These are phyloP conservation scores for Celoporthe dispersa DNA, from an alignment of 2,329 filamentous ascomycete genomes.

Conservation along the genomic window DNA sequence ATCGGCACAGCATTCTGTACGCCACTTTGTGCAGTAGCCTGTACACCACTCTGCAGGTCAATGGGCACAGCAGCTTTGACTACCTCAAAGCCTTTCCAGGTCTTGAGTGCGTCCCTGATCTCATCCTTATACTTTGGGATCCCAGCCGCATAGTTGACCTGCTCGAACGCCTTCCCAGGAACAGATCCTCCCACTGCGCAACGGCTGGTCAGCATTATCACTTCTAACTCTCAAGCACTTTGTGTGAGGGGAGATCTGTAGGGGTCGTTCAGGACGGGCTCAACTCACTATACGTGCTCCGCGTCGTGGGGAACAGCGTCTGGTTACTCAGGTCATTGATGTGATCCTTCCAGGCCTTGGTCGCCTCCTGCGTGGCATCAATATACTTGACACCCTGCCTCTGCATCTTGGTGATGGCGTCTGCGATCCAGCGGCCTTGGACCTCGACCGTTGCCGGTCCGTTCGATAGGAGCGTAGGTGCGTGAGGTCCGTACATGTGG, in stretches of 20 bases:
- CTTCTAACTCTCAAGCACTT: not conserved
- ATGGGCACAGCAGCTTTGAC: conserved; percentile 9
- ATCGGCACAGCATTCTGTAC: not conserved
- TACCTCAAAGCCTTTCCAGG: conserved; percentile 41
- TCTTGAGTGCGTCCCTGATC: conserved; percentile 41
- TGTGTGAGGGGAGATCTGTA: too few species aligned
- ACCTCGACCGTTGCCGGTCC: conserved; percentile 58
- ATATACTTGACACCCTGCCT: conserved; percentile 52
- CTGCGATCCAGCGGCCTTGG: conserved; percentile 61
- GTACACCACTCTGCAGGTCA: not conserved
- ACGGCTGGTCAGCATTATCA: conserved; percentile 32
- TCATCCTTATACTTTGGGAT: conserved; percentile 42
- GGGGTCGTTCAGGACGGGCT: conserved; percentile 33
- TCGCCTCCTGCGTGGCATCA: conserved; percentile 51
- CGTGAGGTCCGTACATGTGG: conserved; percentile 60
- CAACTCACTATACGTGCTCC: conserved; percentile 42
- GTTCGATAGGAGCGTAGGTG: conserved; percentile 59
- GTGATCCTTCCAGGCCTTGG: conserved; percentile 53
- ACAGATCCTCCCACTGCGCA: conserved; percentile 55
- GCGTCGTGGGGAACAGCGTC: conserved; percentile 53
- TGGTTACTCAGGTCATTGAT: conserved; percentile 51
- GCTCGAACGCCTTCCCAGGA: conserved; percentile 58
- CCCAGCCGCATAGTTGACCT: conserved; percentile 52
- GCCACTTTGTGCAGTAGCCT: not conserved
- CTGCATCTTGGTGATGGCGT: conserved; percentile 54